Evolutionary conservation across 2,329 filamentous ascomycete genomes (phyloP), one percentile per base, ranked within the genome.

Genomic region (Cladosporium sphaerospermum): DNA sequence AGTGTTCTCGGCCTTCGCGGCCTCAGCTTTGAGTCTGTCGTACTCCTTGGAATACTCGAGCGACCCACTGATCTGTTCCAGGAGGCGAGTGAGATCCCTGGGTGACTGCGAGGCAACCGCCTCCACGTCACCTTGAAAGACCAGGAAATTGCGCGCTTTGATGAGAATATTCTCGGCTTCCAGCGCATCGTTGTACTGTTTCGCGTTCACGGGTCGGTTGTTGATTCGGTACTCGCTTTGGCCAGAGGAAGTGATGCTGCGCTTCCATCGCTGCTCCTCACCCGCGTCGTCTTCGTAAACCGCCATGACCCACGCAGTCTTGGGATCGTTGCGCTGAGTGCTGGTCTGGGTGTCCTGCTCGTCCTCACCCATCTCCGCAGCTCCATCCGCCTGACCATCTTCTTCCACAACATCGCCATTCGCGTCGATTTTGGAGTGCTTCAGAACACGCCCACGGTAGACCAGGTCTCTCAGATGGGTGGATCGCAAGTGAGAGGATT

Each of bases 51-150:
- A 97, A 73, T 91, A 89, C 64, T 99, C 93, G 48, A 97, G 73
- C 70, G 91, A 96, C 43, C 93, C 93, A 1, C 92, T 97, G 57
- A 99, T 97, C 71, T 97, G 93, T 73, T 99, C 93, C 53, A 99
- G 95, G 47, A 99, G 75, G 47, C 89, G 82, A 0, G 93, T 99
- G 37, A 99, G 80, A 64, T 97, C 93, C 62, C 90, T 91, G 0
- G 93, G 90, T 1, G 90, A 95, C 68, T 97, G 93, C 7, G 90
- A 90, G 2, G 93, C 95, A 65, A 99, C 96, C 19, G 90, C 88
- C 70, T 99, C 93, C 14, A 99, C 92, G 67, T 99, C 93, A 60
- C 93, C 95, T 71, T 99, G 93, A 69, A 99, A 99, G 34, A 99
- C 93, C 4, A 99, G 80, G 69, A 99, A 99, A 68, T 99, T 99